Percentiles rank a stretch among this genome's conserved stretches.
These are phyloP conservation scores for Rhodamnia rubescens DNA, from an alignment of 345 rosid genomes.

Conservation along the genomic window DNA sequence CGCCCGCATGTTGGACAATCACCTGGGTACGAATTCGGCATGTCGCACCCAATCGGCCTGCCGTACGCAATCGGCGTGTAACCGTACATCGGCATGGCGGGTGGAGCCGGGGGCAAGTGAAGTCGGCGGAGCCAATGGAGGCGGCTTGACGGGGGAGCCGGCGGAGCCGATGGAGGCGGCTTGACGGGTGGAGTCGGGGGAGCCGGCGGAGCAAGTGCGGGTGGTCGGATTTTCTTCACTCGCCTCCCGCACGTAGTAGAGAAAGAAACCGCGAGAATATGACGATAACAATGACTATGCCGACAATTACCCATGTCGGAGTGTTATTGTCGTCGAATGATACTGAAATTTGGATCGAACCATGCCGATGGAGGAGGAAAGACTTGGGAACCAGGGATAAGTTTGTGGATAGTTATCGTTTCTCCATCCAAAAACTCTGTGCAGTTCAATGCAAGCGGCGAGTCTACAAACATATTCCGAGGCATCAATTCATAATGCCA, in stretches of 20 bases:
- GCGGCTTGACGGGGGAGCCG: no score
- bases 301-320: constrained; percentile 1
- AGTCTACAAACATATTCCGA: not conserved
- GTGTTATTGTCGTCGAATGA: not conserved
- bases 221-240: no score
- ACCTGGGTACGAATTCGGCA: no score
- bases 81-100: no score
- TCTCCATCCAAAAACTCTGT: not conserved
- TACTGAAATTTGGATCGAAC: not conserved
- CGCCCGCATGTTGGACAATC: no score
- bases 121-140: no score
- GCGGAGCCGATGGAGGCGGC: no score
- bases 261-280: not conserved
- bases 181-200: no score
- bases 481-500: not conserved
- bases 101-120: no score
- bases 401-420: not conserved
- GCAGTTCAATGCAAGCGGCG: not conserved
- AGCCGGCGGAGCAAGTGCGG: no score
- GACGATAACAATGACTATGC: not conserved
- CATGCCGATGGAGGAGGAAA: not conserved
- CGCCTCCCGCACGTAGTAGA: not conserved
- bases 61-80: no score
- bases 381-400: not conserved
- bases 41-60: no score